phyloP scores from a whole-genome alignment of 306 rosid species.

The Geum urbanum region DNA sequence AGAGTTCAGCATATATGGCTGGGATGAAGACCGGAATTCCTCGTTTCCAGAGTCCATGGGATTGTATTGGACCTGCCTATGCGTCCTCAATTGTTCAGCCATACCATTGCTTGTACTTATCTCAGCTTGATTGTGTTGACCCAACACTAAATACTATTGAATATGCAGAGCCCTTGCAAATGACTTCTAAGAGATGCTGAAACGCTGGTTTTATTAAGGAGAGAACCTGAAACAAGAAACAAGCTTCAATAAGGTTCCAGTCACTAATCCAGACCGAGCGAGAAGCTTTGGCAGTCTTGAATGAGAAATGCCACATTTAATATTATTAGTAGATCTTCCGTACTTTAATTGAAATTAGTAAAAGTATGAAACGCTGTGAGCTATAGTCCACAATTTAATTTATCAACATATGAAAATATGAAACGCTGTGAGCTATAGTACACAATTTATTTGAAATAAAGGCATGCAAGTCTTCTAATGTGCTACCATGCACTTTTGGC shows the following conservation, averaged over 20 bases:
- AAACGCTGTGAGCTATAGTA: not conserved
- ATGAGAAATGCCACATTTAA: constrained; percentile 3
- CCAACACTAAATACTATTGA: constrained; percentile 16
- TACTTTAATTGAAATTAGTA: not conserved
- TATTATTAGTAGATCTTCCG: not conserved
- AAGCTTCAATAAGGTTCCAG: constrained; percentile 16
- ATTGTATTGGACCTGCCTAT: constrained; percentile 30
- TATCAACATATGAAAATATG: too few relatives aligned
- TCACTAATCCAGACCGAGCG: not conserved
- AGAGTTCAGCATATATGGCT: constrained; percentile 42
- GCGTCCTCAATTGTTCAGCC: constrained; percentile 38
- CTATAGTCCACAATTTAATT: too few relatives aligned
- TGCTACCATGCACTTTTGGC: not conserved
- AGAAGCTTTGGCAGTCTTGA: not conserved
- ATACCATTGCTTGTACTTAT: constrained; percentile 31
- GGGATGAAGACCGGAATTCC: constrained; percentile 43
- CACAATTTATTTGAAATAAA: not conserved
- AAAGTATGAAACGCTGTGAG: too few relatives aligned
- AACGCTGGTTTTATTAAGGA: not conserved
- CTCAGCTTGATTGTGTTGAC: constrained; percentile 16
- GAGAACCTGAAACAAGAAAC: constrained; percentile 19
- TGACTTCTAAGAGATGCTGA: not conserved
- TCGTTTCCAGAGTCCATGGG: constrained; percentile 57
- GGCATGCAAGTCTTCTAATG: not conserved
- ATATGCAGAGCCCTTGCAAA: too few relatives aligned